Base-by-base conservation (phyloP, 768 basidiomycete species). In the Kwoniella bestiolae region DNA sequence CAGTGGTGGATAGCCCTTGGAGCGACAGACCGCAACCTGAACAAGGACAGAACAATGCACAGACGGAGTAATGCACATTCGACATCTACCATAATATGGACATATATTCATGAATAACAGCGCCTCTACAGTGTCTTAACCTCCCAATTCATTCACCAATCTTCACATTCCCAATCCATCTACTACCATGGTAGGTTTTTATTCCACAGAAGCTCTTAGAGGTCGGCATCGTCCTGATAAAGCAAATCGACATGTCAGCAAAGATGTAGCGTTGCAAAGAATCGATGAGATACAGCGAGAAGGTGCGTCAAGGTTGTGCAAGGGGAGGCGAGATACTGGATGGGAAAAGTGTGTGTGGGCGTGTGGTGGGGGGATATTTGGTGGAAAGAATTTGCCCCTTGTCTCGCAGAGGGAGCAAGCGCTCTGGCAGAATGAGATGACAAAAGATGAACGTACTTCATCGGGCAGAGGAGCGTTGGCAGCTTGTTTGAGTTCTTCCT, bases 401-500 rank as follows among this genome's bases (percentile, higher is more conserved):
- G 2, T 14, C 14, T 32, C 25, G 8, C n/a, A 23, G 47, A 26
- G 12, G 16, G 5, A 52, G 31, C 46, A 56, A 11, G 11, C 32
- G 31, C 16, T 12, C 34, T 21, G 32, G 9, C n/a, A 28, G 8
- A 14, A 14, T n/a, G n/a, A n/a, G n/a, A n/a, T n/a, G 16, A 29
- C 16, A 26, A 45, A 18, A 51, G 2, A 18, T 14, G 12, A 21
- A 74, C 79, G 46, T 59, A 82, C 96, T 82, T 99, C 96, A 83
- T 98, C 96, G 58, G 96, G 96, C 68, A 99, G 91, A 77, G 96
- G 96, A 69, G 94, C 90, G 68, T 85, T 85, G 78, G 91, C 93
- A 65, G 95, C 95, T 89, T 92, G 79, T 64, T 85, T 83, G 84
- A 97, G 84, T 83, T 98, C 92, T 56, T 74, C 70, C 75, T 88